phyloP scores from a whole-genome alignment of 306 rosid genomes.

The Malus asiatica region DNA sequence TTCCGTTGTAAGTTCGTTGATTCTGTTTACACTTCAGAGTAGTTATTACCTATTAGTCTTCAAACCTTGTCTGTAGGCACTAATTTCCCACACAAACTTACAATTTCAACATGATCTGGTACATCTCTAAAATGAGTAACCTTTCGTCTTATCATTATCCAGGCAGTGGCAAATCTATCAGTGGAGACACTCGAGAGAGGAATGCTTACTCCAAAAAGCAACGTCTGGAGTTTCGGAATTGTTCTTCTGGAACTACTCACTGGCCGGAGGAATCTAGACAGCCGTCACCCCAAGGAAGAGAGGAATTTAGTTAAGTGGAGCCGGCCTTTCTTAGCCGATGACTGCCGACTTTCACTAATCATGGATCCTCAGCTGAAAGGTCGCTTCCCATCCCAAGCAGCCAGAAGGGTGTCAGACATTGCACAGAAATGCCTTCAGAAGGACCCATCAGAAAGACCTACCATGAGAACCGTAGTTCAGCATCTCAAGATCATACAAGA shows the following conservation, averaged over 20 bases:
- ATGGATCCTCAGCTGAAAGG: slow-evolving; percentile 93
- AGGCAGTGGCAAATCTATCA: slow-evolving; percentile 90
- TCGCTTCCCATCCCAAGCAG: slow-evolving; percentile 86
- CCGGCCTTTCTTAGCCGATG: slow-evolving; percentile 80
- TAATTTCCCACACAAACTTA: not conserved
- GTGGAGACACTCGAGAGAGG: slow-evolving; percentile 93
- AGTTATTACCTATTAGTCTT: not conserved
- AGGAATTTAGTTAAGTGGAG: slow-evolving; percentile 95
- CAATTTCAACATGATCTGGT: not conserved
- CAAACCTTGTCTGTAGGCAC: not conserved
- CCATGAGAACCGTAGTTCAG: slow-evolving; percentile 85
- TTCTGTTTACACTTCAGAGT: not conserved
- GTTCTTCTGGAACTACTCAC: slow-evolving; percentile 91
- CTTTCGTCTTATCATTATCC: slow-evolving; percentile 15
- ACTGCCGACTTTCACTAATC: slow-evolving; percentile 69
- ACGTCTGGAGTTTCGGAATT: slow-evolving; percentile 91
- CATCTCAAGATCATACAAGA: slow-evolving; percentile 74
- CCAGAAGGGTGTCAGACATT: slow-evolving; percentile 76
- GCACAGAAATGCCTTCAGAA: slow-evolving; percentile 89
- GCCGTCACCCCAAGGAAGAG: slow-evolving; percentile 93
- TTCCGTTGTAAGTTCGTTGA: slow-evolving; percentile 56
- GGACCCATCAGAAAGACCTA: slow-evolving; percentile 92
- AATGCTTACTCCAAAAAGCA: slow-evolving; percentile 95
- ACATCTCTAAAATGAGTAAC: slow-evolving; percentile 2
- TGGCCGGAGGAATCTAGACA: slow-evolving; percentile 79